phyloP scores from a whole-genome alignment of 805 yeast genomes.

The Tetrapisispora iriomotensis region DNA sequence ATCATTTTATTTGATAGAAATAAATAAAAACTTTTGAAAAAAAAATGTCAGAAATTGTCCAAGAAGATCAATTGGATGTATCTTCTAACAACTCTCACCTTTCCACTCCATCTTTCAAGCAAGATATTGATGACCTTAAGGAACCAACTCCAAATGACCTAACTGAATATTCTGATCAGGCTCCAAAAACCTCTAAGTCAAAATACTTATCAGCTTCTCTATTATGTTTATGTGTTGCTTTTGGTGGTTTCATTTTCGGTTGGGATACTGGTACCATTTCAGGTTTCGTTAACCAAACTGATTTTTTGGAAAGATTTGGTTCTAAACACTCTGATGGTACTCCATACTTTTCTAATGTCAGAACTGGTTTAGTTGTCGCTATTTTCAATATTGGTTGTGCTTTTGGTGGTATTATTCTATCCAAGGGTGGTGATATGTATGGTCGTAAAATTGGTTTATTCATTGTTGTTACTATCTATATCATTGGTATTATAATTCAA shows the following conservation, averaged over 20 bases:
- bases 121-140: background rate
- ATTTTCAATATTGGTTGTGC: conserved; percentile 70
- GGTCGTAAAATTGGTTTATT: conserved; percentile 60
- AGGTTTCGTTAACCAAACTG: conserved; percentile 53
- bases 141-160: conserved; percentile 1
- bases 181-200: conserved; percentile 29
- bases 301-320: conserved; percentile 51
- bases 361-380: conserved; percentile 48
- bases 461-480: conserved; percentile 52
- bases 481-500: conserved; percentile 59
- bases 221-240: conserved; percentile 27
- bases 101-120: background rate
- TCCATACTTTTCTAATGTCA: conserved; percentile 39
- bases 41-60: background rate
- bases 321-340: conserved; percentile 33
- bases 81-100: background rate
- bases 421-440: conserved; percentile 51
- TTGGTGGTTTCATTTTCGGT: conserved; percentile 46
- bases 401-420: conserved; percentile 61
- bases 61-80: background rate
- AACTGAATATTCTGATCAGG: conserved; percentile 5
- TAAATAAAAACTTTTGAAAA: background rate
- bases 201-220: conserved; percentile 27
- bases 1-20: background rate
- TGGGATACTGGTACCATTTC: conserved; percentile 79